A percentile compares a stretch with the other conserved stretches of the same genome.
Conservation (phyloP, 495 filamentous ascomycete genomes). For the Corynascus novoguineensis region DNA sequence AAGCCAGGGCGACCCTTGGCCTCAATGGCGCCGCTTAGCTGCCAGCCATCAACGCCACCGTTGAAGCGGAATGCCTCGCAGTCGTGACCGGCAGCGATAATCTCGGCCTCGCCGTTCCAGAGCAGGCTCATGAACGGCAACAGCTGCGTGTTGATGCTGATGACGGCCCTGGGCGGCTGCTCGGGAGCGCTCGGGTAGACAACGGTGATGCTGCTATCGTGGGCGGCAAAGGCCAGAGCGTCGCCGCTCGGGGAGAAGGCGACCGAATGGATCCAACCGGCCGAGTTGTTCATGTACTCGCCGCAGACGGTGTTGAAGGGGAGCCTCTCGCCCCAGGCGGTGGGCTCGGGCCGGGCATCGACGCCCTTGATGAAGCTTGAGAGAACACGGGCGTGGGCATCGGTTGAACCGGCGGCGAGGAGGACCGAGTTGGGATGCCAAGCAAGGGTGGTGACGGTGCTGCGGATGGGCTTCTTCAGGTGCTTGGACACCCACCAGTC, state of each 20-base stretch:
- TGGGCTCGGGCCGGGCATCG: slow-evolving; percentile 79
- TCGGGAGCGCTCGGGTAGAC: slow-evolving; percentile 93
- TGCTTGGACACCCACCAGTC: slow-evolving; percentile 99
- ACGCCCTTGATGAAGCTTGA: slow-evolving; percentile 94
- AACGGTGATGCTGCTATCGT: slow-evolving; percentile 92
- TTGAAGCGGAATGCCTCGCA: slow-evolving; percentile 89
- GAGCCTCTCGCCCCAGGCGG: slow-evolving; percentile 87
- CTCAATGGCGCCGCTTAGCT: slow-evolving; percentile 78
- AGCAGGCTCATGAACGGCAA: slow-evolving; percentile 86
- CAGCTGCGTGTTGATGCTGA: slow-evolving; percentile 83
- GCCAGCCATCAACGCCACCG: slow-evolving; percentile 80
- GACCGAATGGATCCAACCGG: slow-evolving; percentile 91
- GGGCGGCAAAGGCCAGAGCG: slow-evolving; percentile 82
- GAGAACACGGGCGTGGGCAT: slow-evolving; percentile 95
- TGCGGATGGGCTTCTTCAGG: slow-evolving; percentile 94
- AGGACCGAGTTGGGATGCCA: slow-evolving; percentile 98
- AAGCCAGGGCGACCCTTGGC: slow-evolving; percentile 60
- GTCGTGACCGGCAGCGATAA: slow-evolving; percentile 93
- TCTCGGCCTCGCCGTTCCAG: slow-evolving; percentile 89
- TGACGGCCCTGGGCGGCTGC: slow-evolving; percentile 78
- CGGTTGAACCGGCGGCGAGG: slow-evolving; percentile 87
- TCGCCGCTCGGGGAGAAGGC: slow-evolving; percentile 88
- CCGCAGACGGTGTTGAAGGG: slow-evolving; percentile 98
- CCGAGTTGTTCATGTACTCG: slow-evolving; percentile 89
- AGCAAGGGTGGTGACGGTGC: slow-evolving; percentile 84